Evolutionary conservation across 441 rosid species (phyloP).

Genomic region (Capsella rubella): DNA sequence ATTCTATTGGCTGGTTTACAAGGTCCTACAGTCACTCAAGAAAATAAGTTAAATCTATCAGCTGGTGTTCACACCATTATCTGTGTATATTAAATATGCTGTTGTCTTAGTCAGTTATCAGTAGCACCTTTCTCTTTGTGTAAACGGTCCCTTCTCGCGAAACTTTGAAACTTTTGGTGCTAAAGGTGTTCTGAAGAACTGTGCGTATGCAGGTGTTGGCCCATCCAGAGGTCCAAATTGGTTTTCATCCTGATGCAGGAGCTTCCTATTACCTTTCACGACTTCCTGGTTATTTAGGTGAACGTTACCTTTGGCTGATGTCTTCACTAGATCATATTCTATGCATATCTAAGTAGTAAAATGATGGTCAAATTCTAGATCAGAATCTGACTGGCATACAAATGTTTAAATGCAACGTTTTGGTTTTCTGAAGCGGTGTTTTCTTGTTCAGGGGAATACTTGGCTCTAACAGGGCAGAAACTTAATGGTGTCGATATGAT

Average conservation of each 20-base stretch:
- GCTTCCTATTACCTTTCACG: constrained; percentile 93
- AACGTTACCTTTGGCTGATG: constrained; percentile 24
- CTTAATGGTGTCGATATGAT: constrained; percentile 89
- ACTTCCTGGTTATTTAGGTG: constrained; percentile 93
- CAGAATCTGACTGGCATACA: constrained; percentile 24
- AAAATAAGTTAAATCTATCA: neutral
- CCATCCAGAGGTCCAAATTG: constrained; percentile 85
- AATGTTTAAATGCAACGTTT: constrained; percentile 8
- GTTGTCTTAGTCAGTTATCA: constrained; percentile 1
- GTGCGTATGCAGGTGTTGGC: constrained; percentile 62
- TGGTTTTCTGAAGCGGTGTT: constrained; percentile 14
- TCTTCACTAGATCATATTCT: constrained; percentile 18
- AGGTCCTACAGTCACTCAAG: constrained; percentile 6
- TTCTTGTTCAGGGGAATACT: constrained; percentile 70
- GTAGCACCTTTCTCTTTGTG: neutral
- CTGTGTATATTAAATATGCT: neutral
- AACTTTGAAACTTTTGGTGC: constrained; percentile 17
- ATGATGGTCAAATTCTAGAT: neutral
- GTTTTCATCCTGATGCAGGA: constrained; percentile 97
- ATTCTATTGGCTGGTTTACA: neutral
- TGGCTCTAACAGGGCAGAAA: constrained; percentile 88
- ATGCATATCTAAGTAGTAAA: constrained; percentile 23
- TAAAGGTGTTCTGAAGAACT: constrained; percentile 6
- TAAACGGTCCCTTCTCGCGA: neutral
- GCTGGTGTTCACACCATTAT: neutral